Percentiles rank a stretch among this genome's conserved stretches.
phyloP scores from a whole-genome alignment of 768 basidiomycete species.

The Trametes villosa region DNA sequence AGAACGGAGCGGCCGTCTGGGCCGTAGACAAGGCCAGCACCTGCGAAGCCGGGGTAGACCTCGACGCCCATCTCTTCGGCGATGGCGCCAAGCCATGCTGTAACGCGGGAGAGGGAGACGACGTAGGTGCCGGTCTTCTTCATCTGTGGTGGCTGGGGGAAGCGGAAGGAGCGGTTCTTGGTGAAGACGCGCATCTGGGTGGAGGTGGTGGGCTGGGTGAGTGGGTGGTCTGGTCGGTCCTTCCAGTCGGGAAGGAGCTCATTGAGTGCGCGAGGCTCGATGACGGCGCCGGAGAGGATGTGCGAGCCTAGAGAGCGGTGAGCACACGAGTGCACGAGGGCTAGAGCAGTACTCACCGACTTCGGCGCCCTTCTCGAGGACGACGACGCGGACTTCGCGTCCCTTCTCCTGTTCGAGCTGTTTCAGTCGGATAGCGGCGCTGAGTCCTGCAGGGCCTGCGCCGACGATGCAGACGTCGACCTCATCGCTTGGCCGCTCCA shows the following conservation, averaged over 20 bases:
- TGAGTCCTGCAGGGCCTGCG: constrained; percentile 92
- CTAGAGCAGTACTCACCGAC: constrained; percentile 61
- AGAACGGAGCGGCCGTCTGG: constrained; percentile 62
- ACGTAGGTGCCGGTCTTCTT: constrained; percentile 93
- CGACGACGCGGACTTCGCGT: constrained; percentile 85
- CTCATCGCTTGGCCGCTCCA: constrained; percentile 86
- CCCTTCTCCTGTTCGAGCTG: constrained; percentile 85
- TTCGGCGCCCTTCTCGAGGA: constrained; percentile 94
- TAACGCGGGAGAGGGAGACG: constrained; percentile 84
- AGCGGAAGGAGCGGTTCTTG: constrained; percentile 63
- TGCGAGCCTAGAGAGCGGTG: constrained; percentile 68
- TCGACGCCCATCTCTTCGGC: constrained; percentile 91
- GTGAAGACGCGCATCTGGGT: constrained; percentile 90
- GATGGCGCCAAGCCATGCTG: constrained; percentile 85
- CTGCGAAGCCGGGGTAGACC: constrained; percentile 96
- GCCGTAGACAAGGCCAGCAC: constrained; percentile 78
- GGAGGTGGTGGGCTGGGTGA: constrained; percentile 77
- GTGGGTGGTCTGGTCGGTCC: constrained; percentile 66
- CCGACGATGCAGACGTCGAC: constrained; percentile 98
- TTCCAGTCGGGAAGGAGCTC: constrained; percentile 91
- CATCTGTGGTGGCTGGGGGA: constrained; percentile 99
- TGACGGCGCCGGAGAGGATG: constrained; percentile 93
- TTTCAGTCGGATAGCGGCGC: constrained; percentile 94
- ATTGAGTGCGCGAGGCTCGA: constrained; percentile 89
- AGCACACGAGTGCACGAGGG: background rate